A percentile compares a stretch with the other conserved stretches of the same genome.
These are phyloP conservation scores for Dictyostelium firmibasis DNA, from an alignment of 78 protist genomes.

Conservation along the genomic window DNA sequence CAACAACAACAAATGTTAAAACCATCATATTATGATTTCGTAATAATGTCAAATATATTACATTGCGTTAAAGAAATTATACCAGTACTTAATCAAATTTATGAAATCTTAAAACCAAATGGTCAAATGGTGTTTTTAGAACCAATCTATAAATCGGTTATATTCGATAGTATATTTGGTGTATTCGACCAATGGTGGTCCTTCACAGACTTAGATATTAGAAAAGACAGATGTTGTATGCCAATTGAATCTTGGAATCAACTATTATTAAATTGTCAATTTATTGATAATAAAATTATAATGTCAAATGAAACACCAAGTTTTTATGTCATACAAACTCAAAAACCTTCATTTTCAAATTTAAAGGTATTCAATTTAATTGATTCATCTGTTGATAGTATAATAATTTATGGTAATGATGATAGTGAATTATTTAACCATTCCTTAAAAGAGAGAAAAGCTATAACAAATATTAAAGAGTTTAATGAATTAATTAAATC, in stretches of 20 bases:
- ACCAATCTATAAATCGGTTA: background rate
- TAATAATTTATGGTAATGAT: background rate
- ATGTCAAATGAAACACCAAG: background rate
- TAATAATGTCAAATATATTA: conserved; percentile 32
- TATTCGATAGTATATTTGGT: conserved; percentile 34
- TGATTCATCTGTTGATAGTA: background rate
- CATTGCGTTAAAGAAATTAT: background rate
- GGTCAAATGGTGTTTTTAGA: conserved; percentile 26
- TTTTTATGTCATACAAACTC: background rate
- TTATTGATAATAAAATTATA: background rate
- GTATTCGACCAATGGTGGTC: conserved; percentile 27
- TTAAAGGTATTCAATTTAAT: no score
- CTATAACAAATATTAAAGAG: background rate
- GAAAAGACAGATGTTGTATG: conserved; percentile 8
- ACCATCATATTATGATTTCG: conserved; percentile 9
- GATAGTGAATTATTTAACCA: background rate
- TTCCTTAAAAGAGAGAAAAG: no score
- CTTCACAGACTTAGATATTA: background rate
- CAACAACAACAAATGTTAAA: conserved; percentile 27
- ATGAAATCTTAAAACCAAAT: background rate
- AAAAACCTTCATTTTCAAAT: background rate
- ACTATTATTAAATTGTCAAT: background rate
- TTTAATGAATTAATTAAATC: background rate
- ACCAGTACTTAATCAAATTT: background rate
- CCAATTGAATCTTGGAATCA: background rate